Evolutionary conservation across 1,139 yeast species (phyloP).

Genomic region (Yamadazyma songkhlaensis): DNA sequence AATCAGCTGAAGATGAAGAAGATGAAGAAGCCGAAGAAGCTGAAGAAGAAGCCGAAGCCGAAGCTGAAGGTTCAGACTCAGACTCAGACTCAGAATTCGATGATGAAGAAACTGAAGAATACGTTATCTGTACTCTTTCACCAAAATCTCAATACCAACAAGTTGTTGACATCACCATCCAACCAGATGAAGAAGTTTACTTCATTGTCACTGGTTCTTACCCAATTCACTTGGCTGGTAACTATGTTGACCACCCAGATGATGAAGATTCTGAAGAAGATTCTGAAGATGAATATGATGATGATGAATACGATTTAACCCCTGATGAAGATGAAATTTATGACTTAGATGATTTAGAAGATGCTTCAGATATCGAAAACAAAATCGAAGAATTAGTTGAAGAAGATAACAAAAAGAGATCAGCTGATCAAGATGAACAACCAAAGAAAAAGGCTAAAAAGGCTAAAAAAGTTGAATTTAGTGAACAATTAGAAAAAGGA

Average conservation of each 20-base stretch:
- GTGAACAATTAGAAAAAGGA: constrained; percentile 90
- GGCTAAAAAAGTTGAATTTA: constrained; percentile 77
- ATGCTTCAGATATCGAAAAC: constrained; percentile 52
- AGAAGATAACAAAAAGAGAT: constrained; percentile 42
- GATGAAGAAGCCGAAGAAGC: constrained; percentile 24
- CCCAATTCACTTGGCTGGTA: constrained; percentile 89
- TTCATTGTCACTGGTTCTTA: constrained; percentile 96
- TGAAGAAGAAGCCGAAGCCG: constrained; percentile 40
- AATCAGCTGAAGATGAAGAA: constrained; percentile 43
- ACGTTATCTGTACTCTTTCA: constrained; percentile 82
- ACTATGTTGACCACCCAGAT: constrained; percentile 92
- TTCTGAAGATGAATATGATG: constrained; percentile 48
- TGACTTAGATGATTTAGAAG: constrained; percentile 63
- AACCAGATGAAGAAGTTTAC: constrained; percentile 91
- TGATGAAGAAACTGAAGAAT: constrained; percentile 66
- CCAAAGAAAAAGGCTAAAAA: constrained; percentile 39
- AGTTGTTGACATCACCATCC: constrained; percentile 82
- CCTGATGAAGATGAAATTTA: constrained; percentile 90
- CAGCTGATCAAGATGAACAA: constrained; percentile 11
- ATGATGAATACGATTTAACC: constrained; percentile 80
- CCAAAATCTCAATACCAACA: constrained; percentile 88
- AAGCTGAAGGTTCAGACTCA: constrained; percentile 53
- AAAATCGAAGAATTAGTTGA: constrained; percentile 62
- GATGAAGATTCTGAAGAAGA: constrained; percentile 60
- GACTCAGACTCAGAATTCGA: constrained; percentile 57